Conservation (phyloP, 148 eudicot species). For the Vaccinium vitisidaea region DNA sequence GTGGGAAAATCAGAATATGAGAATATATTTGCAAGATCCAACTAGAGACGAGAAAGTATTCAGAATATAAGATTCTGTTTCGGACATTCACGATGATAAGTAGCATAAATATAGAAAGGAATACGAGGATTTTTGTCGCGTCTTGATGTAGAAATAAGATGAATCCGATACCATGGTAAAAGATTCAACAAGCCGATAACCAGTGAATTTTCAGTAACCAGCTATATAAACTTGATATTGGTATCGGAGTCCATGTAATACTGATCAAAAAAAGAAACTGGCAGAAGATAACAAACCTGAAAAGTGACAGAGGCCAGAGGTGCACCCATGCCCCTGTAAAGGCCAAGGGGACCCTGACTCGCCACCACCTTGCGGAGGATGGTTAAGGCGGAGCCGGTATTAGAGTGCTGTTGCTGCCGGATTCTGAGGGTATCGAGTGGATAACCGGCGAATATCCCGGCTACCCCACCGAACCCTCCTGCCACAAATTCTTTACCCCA, state of each 20-base stretch:
- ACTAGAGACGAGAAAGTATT: neutral
- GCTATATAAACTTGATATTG: neutral
- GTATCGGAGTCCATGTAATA: neutral
- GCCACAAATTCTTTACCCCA: conserved; percentile 96
- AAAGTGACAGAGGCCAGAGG: conserved; percentile 87
- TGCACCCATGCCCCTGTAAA: conserved; percentile 83
- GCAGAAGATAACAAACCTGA: conserved; percentile 47
- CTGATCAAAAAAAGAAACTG: neutral
- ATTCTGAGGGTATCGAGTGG: conserved; percentile 82
- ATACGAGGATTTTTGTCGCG: neutral
- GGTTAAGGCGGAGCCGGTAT: conserved; percentile 48
- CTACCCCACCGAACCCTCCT: conserved; percentile 83
- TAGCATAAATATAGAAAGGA: neutral
- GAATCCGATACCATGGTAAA: neutral
- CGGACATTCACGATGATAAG: neutral
- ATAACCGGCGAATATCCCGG: conserved; percentile 87
- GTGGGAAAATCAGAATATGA: neutral
- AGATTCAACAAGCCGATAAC: no score
- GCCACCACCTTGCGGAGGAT: conserved; percentile 52
- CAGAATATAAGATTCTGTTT: no score
- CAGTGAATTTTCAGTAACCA: no score
- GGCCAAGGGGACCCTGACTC: conserved; percentile 45
- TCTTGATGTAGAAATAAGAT: neutral
- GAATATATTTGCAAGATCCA: neutral
- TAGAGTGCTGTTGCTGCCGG: conserved; percentile 64